Evolutionary conservation across 139 green algal species (phyloP).

Genomic region (Chlorella sp.): DNA sequence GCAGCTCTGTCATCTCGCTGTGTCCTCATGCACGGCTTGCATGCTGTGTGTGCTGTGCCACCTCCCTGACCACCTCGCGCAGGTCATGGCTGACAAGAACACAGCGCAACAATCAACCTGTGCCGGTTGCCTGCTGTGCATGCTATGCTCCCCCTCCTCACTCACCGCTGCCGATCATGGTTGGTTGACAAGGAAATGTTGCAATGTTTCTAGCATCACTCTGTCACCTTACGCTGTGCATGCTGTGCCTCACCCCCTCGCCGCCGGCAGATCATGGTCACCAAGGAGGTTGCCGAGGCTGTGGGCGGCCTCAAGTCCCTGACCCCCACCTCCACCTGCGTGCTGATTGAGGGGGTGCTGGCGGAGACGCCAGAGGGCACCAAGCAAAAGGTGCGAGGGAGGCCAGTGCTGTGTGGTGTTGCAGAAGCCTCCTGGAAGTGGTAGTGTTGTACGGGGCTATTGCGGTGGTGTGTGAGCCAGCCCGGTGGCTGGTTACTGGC

Average conservation of each 20-base stretch:
- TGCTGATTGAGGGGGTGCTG: conserved; percentile 90
- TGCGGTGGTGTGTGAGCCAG: not conserved
- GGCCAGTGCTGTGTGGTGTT: not conserved
- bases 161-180: too few species aligned
- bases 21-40: not conserved
- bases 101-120: too few species aligned
- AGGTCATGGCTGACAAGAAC: conserved; percentile 78
- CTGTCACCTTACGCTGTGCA: not conserved
- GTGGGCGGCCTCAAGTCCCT: conserved; percentile 73
- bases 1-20: too few species aligned
- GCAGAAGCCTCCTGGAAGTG: too few species aligned
- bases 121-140: too few species aligned
- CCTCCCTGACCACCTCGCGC: not conserved
- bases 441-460: too few species aligned
- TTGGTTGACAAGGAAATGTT: too few species aligned
- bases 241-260: not conserved
- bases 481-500: not conserved
- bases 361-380: conserved; percentile 86
- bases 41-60: not conserved
- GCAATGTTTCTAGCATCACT: too few species aligned
- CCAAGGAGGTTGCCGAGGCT: conserved; percentile 79
- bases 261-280: conserved; percentile 76
- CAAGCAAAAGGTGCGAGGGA: conserved; percentile 73
- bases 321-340: conserved; percentile 82
- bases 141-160: too few species aligned